phyloP scores from a whole-genome alignment of 2,329 filamentous ascomycete genomes.

The Aphanocladium album region DNA sequence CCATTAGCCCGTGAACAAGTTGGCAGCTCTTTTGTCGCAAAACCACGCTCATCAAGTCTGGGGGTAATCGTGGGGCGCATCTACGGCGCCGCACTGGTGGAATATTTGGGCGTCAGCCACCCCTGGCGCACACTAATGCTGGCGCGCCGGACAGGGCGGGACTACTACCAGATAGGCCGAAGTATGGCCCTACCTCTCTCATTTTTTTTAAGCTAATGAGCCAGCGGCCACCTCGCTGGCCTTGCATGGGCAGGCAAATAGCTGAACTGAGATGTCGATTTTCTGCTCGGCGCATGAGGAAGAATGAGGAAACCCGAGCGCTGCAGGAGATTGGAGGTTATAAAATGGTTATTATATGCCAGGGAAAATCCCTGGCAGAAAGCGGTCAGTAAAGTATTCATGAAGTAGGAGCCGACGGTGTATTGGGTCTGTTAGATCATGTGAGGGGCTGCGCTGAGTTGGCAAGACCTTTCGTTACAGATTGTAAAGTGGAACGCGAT shows the following conservation, averaged over 20 bases:
- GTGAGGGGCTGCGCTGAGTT: too few relatives aligned
- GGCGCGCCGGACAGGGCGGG: too few relatives aligned
- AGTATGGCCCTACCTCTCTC: neutral
- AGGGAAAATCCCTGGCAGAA: neutral
- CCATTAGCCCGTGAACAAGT: too few relatives aligned
- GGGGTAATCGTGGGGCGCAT: neutral
- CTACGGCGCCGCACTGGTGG: conserved; percentile 3
- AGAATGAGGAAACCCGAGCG: neutral
- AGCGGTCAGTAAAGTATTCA: neutral
- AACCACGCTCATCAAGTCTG: neutral
- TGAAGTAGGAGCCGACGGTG: neutral
- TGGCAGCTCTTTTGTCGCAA: too few relatives aligned
- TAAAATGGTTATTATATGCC: neutral
- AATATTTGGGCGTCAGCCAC: conserved; percentile 7
- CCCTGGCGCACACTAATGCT: neutral
- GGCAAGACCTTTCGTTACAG: too few relatives aligned
- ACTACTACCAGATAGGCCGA: neutral
- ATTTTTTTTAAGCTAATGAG: neutral
- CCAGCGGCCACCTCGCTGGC: neutral
- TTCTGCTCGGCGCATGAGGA: neutral
- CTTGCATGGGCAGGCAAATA: neutral
- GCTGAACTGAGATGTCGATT: neutral
- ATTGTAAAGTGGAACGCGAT: too few relatives aligned
- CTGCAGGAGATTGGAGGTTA: neutral
- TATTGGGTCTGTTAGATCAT: neutral